Evolutionary conservation across 2,329 filamentous ascomycete genomes (phyloP).

Genomic region (Colletotrichum orchidophilum): DNA sequence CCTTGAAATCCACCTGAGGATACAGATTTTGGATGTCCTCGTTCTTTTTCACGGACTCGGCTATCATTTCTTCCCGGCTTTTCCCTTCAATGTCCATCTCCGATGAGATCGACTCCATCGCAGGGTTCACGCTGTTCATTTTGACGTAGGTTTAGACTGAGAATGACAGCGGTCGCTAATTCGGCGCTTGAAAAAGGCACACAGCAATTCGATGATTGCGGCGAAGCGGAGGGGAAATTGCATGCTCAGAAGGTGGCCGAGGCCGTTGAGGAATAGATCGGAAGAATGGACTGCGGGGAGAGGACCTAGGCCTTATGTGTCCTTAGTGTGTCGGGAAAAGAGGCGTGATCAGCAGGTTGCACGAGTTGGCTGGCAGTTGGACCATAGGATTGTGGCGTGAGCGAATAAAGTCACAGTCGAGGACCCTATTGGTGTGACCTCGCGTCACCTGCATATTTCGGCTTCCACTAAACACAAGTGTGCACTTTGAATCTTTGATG

Average conservation of each 20-base stretch:
- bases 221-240: neutral
- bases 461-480: neutral
- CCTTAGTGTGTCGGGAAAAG: neutral
- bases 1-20: constrained; percentile 23
- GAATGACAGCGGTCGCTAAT: no score
- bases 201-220: neutral
- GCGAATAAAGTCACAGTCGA: constrained; percentile 14
- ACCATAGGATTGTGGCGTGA: constrained; percentile 12
- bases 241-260: neutral
- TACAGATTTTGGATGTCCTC: constrained; percentile 15
- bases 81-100: neutral
- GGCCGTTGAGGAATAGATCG: neutral
- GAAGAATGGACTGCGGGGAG: neutral
- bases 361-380: neutral
- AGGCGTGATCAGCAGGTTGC: constrained; percentile 3
- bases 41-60: constrained; percentile 15
- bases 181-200: neutral
- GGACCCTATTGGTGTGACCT: constrained; percentile 2
- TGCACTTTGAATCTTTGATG: neutral
- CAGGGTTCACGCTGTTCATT: neutral
- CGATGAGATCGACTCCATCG: neutral
- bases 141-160: neutral
- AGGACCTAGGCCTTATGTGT: constrained; percentile 3
- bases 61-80: constrained; percentile 25
- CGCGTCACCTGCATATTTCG: neutral